Base-by-base conservation (phyloP, 176 grass and related monocot genomes). In the Bothriochloa decipiens region DNA sequence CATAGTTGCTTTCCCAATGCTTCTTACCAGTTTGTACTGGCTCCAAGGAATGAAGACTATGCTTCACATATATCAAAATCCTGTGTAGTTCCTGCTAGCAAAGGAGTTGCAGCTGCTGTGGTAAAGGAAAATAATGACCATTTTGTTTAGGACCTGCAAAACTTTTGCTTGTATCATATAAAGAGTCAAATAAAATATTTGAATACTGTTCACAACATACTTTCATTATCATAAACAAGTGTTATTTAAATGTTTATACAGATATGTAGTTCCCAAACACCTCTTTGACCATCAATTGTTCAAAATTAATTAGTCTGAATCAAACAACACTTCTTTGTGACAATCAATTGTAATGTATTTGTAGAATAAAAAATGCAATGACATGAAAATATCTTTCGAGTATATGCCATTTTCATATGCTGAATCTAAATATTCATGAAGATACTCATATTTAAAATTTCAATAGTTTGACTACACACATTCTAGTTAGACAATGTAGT, bases 1-100 rank as follows among this genome's bases (percentile, higher is more conserved):
- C 96, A 95, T 87, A 92, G 96, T 43, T 98, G 96, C n/a, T 60
- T 43, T 75, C 96, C 96, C 4, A 95, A 86, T 69, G 86, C 93
- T 81, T 95, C 83, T 65, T 98, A 92, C 81, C 68, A 85, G 11
- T 95, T 95, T 72, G 72, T 85, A 17, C 58, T 89, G 65, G 60
- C 50, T 75, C 3, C 74, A 25, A 32, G 26, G 7, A 50, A 42
- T 64, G 65, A 88, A 55, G 82, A 84, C 50, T 39, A 2, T 72
- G 22, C 11, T 76, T 67, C 84, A 50, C 28, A 17, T n/a, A 78
- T 76, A 80, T 40, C 76, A 66, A 68, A 88, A 41, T 89, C 83
- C 13, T 41, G 16, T 63, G 78, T 82, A 20, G 50, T 76, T 49
- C 90, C 95, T 55, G 53, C 82, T 79, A 81, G 82, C 49, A 78